Evolutionary conservation across 1,284 basidiomycete genomes (phyloP).

Genomic region (Ustilago vetiveriae): DNA sequence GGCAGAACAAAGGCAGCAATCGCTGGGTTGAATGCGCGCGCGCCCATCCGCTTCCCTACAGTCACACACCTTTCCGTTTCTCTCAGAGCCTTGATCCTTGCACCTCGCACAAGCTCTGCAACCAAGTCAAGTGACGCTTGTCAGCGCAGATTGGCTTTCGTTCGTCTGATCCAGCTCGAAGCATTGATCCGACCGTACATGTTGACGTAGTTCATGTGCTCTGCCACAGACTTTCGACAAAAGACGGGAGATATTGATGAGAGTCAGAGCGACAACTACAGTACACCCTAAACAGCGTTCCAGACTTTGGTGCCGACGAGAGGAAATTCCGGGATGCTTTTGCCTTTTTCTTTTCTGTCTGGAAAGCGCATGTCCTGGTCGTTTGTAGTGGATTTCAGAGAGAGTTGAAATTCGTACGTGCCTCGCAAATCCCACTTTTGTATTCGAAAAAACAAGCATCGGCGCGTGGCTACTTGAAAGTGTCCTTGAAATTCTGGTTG

Average conservation of each 20-base stretch:
- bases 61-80: not conserved
- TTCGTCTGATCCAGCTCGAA: too few species aligned
- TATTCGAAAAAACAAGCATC: not conserved
- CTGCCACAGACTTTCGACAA: too few species aligned
- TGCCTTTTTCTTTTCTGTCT: too few species aligned
- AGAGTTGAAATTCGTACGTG: constrained; percentile 4
- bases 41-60: not conserved
- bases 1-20: not conserved
- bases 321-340: not conserved
- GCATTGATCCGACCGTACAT: too few species aligned
- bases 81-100: too few species aligned
- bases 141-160: not conserved
- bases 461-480: not conserved
- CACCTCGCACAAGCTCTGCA: too few species aligned
- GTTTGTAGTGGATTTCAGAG: not conserved
- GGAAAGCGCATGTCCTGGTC: not conserved
- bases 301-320: not conserved
- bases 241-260: too few species aligned
- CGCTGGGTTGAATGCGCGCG: not conserved
- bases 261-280: too few species aligned
- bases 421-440: constrained; percentile 2
- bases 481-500: not conserved
- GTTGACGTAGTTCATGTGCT: too few species aligned
- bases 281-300: too few species aligned
- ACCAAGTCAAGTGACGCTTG: too few species aligned